Evolutionary conservation across 495 filamentous ascomycete species (phyloP).

Genomic region (Penicillium ochrochloron): DNA sequence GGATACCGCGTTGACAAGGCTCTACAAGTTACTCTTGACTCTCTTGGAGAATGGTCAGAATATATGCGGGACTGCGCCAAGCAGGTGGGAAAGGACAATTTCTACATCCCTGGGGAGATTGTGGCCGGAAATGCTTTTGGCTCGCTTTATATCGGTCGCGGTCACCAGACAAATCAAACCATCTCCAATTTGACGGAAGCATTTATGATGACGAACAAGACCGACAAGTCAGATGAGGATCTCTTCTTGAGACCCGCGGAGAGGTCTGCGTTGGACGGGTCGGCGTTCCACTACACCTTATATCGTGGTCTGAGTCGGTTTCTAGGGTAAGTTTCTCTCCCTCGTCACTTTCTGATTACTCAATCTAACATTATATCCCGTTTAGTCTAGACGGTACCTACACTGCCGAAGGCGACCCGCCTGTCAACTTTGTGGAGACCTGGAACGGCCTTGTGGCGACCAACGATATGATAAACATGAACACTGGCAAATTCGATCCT

Average conservation of each 20-base stretch:
- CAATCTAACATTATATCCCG: background rate
- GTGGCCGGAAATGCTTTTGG: slow-evolving; percentile 43
- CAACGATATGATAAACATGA: slow-evolving; percentile 54
- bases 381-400: slow-evolving; percentile 47
- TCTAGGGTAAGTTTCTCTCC: slow-evolving; percentile 31
- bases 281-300: slow-evolving; percentile 55
- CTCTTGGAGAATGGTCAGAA: slow-evolving; percentile 47
- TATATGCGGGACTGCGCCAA: slow-evolving; percentile 47
- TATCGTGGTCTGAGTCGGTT: slow-evolving; percentile 55
- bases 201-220: slow-evolving; percentile 39
- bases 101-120: slow-evolving; percentile 56
- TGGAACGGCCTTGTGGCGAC: slow-evolving; percentile 49
- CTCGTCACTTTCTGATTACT: background rate
- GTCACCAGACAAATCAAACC: slow-evolving; percentile 41
- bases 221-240: slow-evolving; percentile 15
- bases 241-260: slow-evolving; percentile 39
- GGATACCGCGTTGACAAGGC: slow-evolving; percentile 57
- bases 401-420: slow-evolving; percentile 43
- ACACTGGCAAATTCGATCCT: slow-evolving; percentile 56
- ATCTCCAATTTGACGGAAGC: slow-evolving; percentile 40
- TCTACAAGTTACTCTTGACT: slow-evolving; percentile 50
- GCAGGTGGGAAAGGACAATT: slow-evolving; percentile 48
- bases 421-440: slow-evolving; percentile 48
- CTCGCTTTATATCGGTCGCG: slow-evolving; percentile 43
- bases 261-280: slow-evolving; percentile 46